Conservation (phyloP, 1,284 basidiomycete genomes). For the Ustilago vetiveriae region DNA sequence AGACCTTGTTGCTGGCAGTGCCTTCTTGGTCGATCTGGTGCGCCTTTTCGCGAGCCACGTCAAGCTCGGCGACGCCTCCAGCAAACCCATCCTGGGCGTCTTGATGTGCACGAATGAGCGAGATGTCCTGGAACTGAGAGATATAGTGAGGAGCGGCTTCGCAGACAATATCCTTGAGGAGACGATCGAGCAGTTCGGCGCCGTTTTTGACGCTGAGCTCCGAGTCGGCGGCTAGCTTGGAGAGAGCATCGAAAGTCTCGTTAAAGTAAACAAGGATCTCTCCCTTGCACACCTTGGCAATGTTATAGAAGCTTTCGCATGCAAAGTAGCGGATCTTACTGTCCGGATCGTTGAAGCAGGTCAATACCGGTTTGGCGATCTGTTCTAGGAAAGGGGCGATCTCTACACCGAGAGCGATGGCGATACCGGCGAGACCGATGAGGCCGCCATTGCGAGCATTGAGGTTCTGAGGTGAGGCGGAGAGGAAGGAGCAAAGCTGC, state of each 20-base stretch:
- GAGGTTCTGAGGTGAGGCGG: slow-evolving; percentile 54
- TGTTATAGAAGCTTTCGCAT: slow-evolving; percentile 97
- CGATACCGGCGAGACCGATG: slow-evolving; percentile 94
- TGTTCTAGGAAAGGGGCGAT: slow-evolving; percentile 92
- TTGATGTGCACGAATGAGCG: slow-evolving; percentile 72
- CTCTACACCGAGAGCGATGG: slow-evolving; percentile 92
- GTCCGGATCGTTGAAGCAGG: slow-evolving; percentile 93
- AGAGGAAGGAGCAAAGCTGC: slow-evolving; percentile 79
- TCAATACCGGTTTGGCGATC: slow-evolving; percentile 88
- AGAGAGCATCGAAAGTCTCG: slow-evolving; percentile 94
- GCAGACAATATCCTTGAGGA: slow-evolving; percentile 96
- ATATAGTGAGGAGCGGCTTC: slow-evolving; percentile 96
- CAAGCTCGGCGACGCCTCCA: slow-evolving; percentile 58
- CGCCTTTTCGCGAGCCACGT: slow-evolving; percentile 64
- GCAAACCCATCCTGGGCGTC: slow-evolving; percentile 62
- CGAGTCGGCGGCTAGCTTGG: slow-evolving; percentile 96
- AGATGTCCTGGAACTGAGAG: slow-evolving; percentile 79
- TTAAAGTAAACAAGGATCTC: slow-evolving; percentile 98
- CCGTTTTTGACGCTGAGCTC: slow-evolving; percentile 98
- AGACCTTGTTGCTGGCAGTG: slow-evolving; percentile 70
- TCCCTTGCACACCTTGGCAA: slow-evolving; percentile 93
- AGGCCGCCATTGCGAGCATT: slow-evolving; percentile 94
- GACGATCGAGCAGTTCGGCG: slow-evolving; percentile 93
- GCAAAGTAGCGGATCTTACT: slow-evolving; percentile 96
- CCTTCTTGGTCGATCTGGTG: slow-evolving; percentile 42